These are phyloP conservation scores for Claviceps arundinis DNA, from an alignment of 2,329 filamentous ascomycete species.

Conservation along the genomic window DNA sequence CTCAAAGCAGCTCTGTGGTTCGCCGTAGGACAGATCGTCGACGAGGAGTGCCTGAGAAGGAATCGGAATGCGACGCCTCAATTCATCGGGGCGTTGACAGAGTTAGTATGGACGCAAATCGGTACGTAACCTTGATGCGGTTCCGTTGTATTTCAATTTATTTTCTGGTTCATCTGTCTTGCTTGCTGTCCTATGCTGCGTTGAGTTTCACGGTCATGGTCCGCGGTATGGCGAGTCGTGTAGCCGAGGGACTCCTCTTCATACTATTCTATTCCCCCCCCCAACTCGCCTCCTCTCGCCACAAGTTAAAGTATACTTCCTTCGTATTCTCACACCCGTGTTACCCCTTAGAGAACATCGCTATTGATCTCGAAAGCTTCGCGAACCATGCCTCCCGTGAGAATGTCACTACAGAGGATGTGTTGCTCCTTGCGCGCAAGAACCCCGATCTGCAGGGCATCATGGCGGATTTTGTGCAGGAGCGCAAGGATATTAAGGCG, in stretches of 20 bases:
- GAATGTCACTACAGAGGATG: constrained; percentile 73
- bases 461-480: constrained; percentile 55
- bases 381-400: constrained; percentile 66
- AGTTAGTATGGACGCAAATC: constrained; percentile 78
- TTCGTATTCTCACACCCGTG: neutral
- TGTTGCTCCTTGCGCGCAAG: constrained; percentile 71
- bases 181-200: neutral
- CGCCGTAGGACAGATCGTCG: constrained; percentile 73
- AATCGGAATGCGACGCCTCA: constrained; percentile 80
- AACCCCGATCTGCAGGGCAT: constrained; percentile 76
- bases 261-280: too few species aligned
- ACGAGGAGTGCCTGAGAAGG: constrained; percentile 52
- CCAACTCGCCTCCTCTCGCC: too few species aligned
- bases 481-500: constrained; percentile 26
- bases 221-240: too few species aligned
- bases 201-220: too few species aligned
- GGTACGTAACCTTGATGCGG: constrained; percentile 37
- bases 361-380: constrained; percentile 42
- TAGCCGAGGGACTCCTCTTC: too few species aligned
- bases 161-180: neutral
- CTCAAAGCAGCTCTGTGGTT: constrained; percentile 80
- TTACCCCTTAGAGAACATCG: constrained; percentile 35
- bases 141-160: neutral
- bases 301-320: too few species aligned
- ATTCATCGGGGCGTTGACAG: constrained; percentile 75